phyloP scores from a whole-genome alignment of 352 stramenopile genomes.

The Globisporangium iwayamae region DNA sequence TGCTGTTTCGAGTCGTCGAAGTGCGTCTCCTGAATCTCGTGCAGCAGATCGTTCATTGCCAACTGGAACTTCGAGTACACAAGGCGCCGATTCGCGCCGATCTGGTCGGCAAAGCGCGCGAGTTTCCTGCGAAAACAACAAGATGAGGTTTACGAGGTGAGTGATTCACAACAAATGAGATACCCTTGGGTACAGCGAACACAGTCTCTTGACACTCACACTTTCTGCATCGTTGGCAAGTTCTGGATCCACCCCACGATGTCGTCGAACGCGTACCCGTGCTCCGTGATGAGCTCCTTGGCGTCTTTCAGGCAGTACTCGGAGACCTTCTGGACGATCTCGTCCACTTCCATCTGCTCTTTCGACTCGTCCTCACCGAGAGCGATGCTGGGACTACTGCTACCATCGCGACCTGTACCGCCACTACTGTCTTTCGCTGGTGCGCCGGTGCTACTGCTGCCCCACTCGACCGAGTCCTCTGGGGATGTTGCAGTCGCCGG shows the following conservation, averaged over 20 bases:
- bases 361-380: slow-evolving; percentile 50
- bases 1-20: slow-evolving; percentile 49
- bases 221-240: slow-evolving; percentile 78
- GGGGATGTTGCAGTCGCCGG: slow-evolving; percentile 12
- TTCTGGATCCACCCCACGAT: slow-evolving; percentile 75
- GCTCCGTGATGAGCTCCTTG: slow-evolving; percentile 68
- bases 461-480: slow-evolving; percentile 26
- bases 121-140: slow-evolving; percentile 53
- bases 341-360: slow-evolving; percentile 67
- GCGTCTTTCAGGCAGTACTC: slow-evolving; percentile 80
- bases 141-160: neutral
- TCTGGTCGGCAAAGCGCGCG: slow-evolving; percentile 74
- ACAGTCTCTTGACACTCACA: slow-evolving; percentile 30
- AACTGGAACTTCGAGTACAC: slow-evolving; percentile 72
- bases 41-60: slow-evolving; percentile 71
- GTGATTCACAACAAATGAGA: neutral
- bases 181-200: too few relatives aligned
- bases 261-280: slow-evolving; percentile 66
- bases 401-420: too few relatives aligned
- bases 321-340: slow-evolving; percentile 73
- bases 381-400: neutral
- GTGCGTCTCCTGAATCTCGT: slow-evolving; percentile 62
- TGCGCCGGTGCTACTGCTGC: slow-evolving; percentile 19
- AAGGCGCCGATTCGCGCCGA: slow-evolving; percentile 42
- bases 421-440: slow-evolving; percentile 15